Evolutionary conservation across 139 green algal genomes (phyloP).

Genomic region (Chloropicon primus): DNA sequence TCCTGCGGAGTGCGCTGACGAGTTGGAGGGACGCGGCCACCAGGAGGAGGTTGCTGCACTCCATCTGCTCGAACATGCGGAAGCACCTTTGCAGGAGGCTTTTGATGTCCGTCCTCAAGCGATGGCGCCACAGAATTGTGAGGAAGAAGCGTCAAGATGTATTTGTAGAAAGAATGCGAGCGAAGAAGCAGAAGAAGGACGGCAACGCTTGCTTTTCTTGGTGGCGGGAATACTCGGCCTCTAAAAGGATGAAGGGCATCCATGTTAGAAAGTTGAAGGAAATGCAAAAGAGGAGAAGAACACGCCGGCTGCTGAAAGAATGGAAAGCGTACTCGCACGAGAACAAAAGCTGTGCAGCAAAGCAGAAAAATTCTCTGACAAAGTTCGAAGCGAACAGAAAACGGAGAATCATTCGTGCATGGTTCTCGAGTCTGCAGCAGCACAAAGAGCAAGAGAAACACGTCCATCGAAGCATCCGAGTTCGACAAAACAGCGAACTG

Average conservation of each 20-base stretch:
- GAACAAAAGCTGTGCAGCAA: not conserved
- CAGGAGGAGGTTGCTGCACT: not conserved
- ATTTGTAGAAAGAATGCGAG: not conserved
- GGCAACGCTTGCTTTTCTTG: not conserved
- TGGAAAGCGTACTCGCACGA: not conserved
- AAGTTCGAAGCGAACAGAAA: not conserved
- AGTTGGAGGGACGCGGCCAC: not conserved
- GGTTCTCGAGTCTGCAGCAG: not conserved
- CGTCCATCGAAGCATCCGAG: not conserved
- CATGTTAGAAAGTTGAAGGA: not conserved
- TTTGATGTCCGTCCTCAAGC: not conserved
- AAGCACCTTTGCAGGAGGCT: not conserved
- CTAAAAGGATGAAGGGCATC: not conserved
- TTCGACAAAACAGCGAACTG: not conserved
- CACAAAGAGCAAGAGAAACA: not conserved
- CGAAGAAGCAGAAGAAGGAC: not conserved
- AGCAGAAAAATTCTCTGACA: not conserved
- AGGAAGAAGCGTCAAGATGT: not conserved
- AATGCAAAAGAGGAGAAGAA: not conserved
- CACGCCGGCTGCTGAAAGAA: not conserved
- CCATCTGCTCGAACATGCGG: not conserved
- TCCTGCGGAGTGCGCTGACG: not conserved
- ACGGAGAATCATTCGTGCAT: not conserved
- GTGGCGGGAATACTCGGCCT: not conserved
- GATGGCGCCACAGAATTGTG: not conserved